phyloP scores from a whole-genome alignment of 2,329 filamentous ascomycete species.

The Cordyceps cicadae region DNA sequence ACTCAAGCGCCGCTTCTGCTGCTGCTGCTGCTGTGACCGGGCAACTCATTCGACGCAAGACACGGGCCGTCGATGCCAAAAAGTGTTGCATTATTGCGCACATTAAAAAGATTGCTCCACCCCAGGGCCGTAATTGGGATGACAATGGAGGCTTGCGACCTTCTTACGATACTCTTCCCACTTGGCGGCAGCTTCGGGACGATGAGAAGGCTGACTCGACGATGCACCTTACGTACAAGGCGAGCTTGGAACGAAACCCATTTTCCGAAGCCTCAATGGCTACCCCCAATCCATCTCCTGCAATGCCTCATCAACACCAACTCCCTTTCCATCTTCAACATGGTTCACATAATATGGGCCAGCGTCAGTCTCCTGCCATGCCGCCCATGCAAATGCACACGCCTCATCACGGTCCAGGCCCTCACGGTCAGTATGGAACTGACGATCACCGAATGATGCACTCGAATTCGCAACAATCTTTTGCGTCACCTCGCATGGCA shows the following conservation, averaged over 20 bases:
- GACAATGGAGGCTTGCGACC: constrained; percentile 76
- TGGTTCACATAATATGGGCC: constrained; percentile 56
- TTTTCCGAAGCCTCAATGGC: constrained; percentile 49
- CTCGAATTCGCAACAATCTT: constrained; percentile 73
- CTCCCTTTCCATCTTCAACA: constrained; percentile 77
- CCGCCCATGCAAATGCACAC: constrained; percentile 69
- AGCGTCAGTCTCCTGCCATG: constrained; percentile 65
- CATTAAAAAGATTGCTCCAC: constrained; percentile 46
- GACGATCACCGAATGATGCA: constrained; percentile 89
- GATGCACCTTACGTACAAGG: constrained; percentile 60
- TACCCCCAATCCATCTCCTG: constrained; percentile 61
- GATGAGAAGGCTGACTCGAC: constrained; percentile 63
- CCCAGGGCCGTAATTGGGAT: constrained; percentile 53
- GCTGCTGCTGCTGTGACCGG: constrained; percentile 24
- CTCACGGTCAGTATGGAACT: constrained; percentile 59
- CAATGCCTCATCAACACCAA: constrained; percentile 73
- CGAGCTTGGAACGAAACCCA: constrained; percentile 67
- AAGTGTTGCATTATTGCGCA: constrained; percentile 52
- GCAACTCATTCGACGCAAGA: constrained; percentile 61
- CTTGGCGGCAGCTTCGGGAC: constrained; percentile 66
- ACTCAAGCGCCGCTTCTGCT: constrained; percentile 15
- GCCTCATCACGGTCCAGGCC: constrained; percentile 60
- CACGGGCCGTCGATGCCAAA: constrained; percentile 60
- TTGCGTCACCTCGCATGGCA: constrained; percentile 72
- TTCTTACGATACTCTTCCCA: constrained; percentile 75